These are phyloP conservation scores for Coemansia guatemalensis DNA, from an alignment of 192 early-diverging fungal genomes.

Conservation along the genomic window DNA sequence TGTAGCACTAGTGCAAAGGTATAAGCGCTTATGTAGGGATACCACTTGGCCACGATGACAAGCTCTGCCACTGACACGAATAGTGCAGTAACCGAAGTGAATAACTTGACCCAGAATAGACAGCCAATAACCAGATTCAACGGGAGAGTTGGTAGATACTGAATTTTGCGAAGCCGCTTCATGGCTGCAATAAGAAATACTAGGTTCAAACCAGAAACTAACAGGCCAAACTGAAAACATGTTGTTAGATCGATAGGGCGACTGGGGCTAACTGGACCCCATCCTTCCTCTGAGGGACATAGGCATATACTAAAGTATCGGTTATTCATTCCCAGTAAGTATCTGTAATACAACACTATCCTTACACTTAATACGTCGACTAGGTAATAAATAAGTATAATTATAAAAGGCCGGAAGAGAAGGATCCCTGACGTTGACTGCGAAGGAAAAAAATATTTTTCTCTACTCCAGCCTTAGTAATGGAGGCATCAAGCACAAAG, in stretches of 20 bases:
- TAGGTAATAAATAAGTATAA: too few relatives aligned
- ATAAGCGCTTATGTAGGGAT: constrained; percentile 11
- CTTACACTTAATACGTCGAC: too few relatives aligned
- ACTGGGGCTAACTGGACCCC: constrained; percentile 48
- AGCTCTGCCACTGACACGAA: constrained; percentile 31
- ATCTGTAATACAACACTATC: too few relatives aligned
- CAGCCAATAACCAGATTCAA: constrained; percentile 13
- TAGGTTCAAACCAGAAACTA: constrained; percentile 18
- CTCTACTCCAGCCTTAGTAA: too few relatives aligned
- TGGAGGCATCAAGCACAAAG: too few relatives aligned
- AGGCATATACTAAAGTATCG: background rate
- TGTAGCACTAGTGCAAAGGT: constrained; percentile 30
- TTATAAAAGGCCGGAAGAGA: too few relatives aligned
- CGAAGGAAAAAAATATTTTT: too few relatives aligned
- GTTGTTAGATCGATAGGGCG: constrained; percentile 45
- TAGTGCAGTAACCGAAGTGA: constrained; percentile 12
- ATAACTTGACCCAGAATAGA: constrained; percentile 30
- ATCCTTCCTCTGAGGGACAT: constrained; percentile 47
- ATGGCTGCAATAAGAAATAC: constrained; percentile 27
- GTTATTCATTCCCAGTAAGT: too few relatives aligned
- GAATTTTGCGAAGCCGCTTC: constrained; percentile 14
- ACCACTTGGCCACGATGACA: constrained; percentile 1
- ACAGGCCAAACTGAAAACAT: constrained; percentile 44
- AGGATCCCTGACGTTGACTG: too few relatives aligned
- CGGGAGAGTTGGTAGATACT: constrained; percentile 4